Conservation (phyloP, 805 yeast genomes). For the Kodamaea kakaduensis region DNA sequence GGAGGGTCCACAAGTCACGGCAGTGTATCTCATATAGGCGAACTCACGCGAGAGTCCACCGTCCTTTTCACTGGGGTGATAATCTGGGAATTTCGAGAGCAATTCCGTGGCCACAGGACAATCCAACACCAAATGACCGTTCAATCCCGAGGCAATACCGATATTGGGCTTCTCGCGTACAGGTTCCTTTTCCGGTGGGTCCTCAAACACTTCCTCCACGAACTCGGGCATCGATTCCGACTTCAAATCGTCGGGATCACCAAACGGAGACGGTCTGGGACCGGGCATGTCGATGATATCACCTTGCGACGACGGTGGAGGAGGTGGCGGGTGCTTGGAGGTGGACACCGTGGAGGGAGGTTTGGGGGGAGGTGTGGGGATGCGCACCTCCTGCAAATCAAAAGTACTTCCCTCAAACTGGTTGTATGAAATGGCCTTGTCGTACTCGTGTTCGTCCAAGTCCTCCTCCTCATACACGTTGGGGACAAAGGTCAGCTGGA, state of each 20-base stretch:
- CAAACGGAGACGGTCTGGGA: slow-evolving; percentile 6
- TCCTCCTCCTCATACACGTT: slow-evolving; percentile 40
- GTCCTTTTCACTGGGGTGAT: slow-evolving; percentile 27
- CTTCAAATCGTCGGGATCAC: slow-evolving; percentile 21
- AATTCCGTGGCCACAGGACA: slow-evolving; percentile 81
- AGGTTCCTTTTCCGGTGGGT: slow-evolving; percentile 34
- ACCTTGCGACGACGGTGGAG: slow-evolving; percentile 9
- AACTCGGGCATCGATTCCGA: slow-evolving; percentile 4
- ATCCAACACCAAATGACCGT: slow-evolving; percentile 80
- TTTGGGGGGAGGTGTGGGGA: slow-evolving; percentile 22
- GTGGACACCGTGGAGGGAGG: slow-evolving; percentile 6
- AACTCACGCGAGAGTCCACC: slow-evolving; percentile 50
- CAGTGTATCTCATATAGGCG: slow-evolving; percentile 57
- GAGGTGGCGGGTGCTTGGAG: slow-evolving; percentile 7
- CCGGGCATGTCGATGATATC: background rate
- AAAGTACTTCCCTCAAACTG: slow-evolving; percentile 41
- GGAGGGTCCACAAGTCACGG: slow-evolving; percentile 69
- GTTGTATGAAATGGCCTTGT: slow-evolving; percentile 35
- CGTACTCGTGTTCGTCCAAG: slow-evolving; percentile 36
- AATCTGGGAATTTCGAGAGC: slow-evolving; percentile 43
- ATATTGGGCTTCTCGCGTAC: slow-evolving; percentile 31
- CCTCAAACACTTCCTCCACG: slow-evolving; percentile 17
- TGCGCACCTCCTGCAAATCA: slow-evolving; percentile 32
- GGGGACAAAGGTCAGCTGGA: slow-evolving; percentile 41
- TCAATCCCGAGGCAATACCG: slow-evolving; percentile 33